Evolutionary conservation across 2,329 filamentous ascomycete genomes (phyloP).

Genomic region (Xylariales sp.): DNA sequence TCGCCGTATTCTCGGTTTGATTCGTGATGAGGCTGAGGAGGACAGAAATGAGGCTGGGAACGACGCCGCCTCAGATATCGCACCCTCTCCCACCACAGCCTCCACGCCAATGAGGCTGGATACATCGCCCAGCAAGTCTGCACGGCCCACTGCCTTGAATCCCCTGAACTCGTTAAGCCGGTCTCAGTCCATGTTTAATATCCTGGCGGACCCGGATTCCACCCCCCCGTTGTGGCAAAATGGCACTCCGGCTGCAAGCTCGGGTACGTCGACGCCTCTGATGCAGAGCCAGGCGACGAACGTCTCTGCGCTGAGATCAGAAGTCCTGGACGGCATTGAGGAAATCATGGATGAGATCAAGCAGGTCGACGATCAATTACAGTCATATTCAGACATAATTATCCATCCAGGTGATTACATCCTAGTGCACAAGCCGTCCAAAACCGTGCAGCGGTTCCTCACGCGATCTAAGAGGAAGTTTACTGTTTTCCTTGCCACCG

Average conservation of each 20-base stretch:
- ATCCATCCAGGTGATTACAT: slow-evolving; percentile 93
- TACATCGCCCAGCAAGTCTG: slow-evolving; percentile 14
- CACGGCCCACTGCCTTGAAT: slow-evolving; percentile 57
- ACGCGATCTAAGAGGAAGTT: slow-evolving; percentile 84
- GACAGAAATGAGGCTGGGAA: slow-evolving; percentile 62
- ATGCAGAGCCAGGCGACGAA: slow-evolving; percentile 35
- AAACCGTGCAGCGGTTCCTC: slow-evolving; percentile 85
- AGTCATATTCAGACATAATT: slow-evolving; percentile 80
- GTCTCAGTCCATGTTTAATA: slow-evolving; percentile 79
- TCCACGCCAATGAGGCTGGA: slow-evolving; percentile 43
- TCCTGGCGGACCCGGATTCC: slow-evolving; percentile 66
- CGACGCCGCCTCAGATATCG: slow-evolving; percentile 47
- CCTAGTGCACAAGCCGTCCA: slow-evolving; percentile 80
- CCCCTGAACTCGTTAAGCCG: slow-evolving; percentile 62
- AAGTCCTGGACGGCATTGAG: slow-evolving; percentile 89
- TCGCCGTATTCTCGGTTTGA: slow-evolving; percentile 80
- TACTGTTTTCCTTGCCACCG: slow-evolving; percentile 81
- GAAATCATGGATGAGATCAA: slow-evolving; percentile 95
- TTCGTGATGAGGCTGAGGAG: slow-evolving; percentile 86
- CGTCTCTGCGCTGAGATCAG: slow-evolving; percentile 72
- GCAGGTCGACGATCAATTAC: slow-evolving; percentile 90
- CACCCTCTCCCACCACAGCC: slow-evolving; percentile 44
- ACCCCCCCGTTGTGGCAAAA: slow-evolving; percentile 46
- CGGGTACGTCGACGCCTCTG: slow-evolving; percentile 46
- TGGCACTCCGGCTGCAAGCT: slow-evolving; percentile 37